Evolutionary conservation across 164 flowering plant genomes (phyloP).

Genomic region (Stephania japonica): DNA sequence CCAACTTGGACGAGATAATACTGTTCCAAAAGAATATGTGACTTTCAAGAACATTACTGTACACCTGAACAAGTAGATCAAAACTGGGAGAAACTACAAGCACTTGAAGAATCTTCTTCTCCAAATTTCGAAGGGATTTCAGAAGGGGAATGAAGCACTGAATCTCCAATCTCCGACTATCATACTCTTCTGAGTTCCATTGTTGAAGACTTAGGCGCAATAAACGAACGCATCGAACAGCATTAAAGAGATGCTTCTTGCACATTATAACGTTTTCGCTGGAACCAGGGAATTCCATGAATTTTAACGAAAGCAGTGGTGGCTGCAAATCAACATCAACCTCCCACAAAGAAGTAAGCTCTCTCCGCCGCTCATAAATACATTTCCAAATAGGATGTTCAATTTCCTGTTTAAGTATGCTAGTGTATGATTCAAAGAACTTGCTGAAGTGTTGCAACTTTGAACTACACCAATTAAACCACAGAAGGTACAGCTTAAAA

Average conservation of each 20-base stretch:
- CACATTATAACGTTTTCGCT: constrained; percentile 12
- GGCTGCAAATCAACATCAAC: constrained; percentile 25
- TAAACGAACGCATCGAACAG: constrained; percentile 38
- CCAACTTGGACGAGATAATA: constrained; percentile 26
- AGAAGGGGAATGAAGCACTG: constrained; percentile 28
- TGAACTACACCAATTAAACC: constrained; percentile 56
- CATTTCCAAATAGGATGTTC: constrained; percentile 65
- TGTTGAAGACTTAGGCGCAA: constrained; percentile 53
- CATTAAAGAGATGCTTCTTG: constrained; percentile 32
- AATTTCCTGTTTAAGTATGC: constrained; percentile 32
- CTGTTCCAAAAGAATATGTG: constrained; percentile 59
- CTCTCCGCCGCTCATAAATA: constrained; percentile 26
- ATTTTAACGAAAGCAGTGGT: constrained; percentile 57
- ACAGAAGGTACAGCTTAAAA: constrained; percentile 44
- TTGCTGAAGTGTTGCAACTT: constrained; percentile 34
- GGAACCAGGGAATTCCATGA: constrained; percentile 30
- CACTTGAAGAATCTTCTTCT: constrained; percentile 43
- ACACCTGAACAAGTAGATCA: constrained; percentile 38
- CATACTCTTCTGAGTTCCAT: constrained; percentile 49
- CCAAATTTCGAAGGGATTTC: constrained; percentile 45
- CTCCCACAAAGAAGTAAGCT: constrained; percentile 30
- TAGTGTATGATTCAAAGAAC: constrained; percentile 36
- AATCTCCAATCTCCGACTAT: constrained; percentile 13
- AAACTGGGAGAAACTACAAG: constrained; percentile 45
- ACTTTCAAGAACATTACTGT: constrained; percentile 47